Conservation (phyloP, 768 basidiomycete species). For the Erythrobasidium yunnanense region DNA sequence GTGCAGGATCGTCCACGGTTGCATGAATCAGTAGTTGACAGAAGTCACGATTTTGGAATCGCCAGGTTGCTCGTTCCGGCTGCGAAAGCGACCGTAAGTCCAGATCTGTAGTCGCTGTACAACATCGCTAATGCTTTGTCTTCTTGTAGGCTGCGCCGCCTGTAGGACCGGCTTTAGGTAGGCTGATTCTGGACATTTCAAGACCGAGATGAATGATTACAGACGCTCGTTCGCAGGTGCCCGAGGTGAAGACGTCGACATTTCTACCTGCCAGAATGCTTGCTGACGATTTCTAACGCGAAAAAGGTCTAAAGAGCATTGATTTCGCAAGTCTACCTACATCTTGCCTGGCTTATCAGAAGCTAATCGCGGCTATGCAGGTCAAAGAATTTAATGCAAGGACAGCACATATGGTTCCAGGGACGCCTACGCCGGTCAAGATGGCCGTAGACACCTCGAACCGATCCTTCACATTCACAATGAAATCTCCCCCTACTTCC, state of each 20-base stretch:
- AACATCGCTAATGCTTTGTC: too few relatives aligned
- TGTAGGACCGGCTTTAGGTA: too few relatives aligned
- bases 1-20: not conserved
- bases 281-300: too few relatives aligned
- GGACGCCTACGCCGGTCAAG: conserved; percentile 78
- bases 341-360: not conserved
- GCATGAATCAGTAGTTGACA: not conserved
- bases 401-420: conserved; percentile 73
- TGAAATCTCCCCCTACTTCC: conserved; percentile 74
- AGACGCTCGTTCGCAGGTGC: too few relatives aligned
- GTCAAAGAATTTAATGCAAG: conserved; percentile 99
- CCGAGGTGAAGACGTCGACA: too few relatives aligned
- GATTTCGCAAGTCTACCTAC: too few relatives aligned
- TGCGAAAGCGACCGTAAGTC: conserved; percentile 14
- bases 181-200: too few relatives aligned
- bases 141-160: too few relatives aligned
- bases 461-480: conserved; percentile 83
- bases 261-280: too few relatives aligned
- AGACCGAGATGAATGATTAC: too few relatives aligned
- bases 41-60: not conserved
- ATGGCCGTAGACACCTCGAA: conserved; percentile 81
- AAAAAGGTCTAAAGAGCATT: too few relatives aligned
- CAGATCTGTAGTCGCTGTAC: too few relatives aligned
- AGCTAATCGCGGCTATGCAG: conserved; percentile 46
- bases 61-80: not conserved